phyloP scores from a whole-genome alignment of 2,329 filamentous ascomycete species.

The Gaeumannomyces tritici region DNA sequence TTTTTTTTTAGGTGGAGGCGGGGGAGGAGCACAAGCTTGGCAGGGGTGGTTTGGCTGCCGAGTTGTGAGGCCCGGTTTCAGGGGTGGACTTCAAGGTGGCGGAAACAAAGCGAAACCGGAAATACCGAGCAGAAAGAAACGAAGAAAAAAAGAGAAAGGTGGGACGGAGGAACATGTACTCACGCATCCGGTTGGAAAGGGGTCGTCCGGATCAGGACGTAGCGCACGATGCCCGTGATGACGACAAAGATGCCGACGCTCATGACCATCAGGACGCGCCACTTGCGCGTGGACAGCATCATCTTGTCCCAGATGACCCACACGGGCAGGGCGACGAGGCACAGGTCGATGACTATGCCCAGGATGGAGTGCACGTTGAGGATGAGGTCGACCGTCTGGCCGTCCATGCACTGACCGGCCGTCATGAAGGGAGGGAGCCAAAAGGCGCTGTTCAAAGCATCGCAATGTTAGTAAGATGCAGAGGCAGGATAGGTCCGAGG shows the following conservation, averaged over 20 bases:
- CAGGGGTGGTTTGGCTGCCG: neutral
- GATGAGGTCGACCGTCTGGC: neutral
- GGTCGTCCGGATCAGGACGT: constrained; percentile 22
- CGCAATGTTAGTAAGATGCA: neutral
- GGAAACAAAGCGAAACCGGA: too few species aligned
- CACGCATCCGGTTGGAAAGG: constrained; percentile 21
- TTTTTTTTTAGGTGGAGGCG: too few species aligned
- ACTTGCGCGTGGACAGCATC: neutral
- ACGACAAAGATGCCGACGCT: neutral
- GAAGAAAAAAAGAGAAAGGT: neutral
- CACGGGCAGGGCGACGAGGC: constrained; percentile 44
- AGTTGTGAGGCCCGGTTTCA: neutral
- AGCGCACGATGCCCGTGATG: constrained; percentile 3
- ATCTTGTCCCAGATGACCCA: constrained; percentile 14
- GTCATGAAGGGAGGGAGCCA: neutral
- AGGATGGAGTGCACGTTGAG: constrained; percentile 24
- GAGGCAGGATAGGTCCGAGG: too few species aligned
- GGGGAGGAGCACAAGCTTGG: neutral
- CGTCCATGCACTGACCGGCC: neutral
- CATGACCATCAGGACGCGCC: neutral
- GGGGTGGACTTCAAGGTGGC: neutral
- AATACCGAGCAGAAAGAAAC: neutral
- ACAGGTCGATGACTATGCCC: constrained; percentile 51
- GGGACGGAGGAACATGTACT: constrained; percentile 7
- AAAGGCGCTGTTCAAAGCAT: neutral